Evolutionary conservation across 176 grass and related monocot genomes (phyloP).

Genomic region (Phoenix roebelenii): DNA sequence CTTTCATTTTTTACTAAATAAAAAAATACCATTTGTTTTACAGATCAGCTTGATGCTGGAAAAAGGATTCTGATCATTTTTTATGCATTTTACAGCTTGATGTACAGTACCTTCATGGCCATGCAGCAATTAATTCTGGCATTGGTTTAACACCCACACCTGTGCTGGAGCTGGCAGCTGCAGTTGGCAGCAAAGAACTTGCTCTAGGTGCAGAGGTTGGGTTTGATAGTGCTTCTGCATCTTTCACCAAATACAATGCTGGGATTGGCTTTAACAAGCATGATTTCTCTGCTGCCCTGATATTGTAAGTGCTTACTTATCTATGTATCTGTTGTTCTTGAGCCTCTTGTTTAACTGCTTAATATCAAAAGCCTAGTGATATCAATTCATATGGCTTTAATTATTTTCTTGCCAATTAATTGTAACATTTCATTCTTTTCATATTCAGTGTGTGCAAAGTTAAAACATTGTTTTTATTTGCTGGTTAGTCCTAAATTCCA

Average conservation of each 20-base stretch:
- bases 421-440: no score
- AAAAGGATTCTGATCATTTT: not conserved
- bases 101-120: slow-evolving; percentile 68
- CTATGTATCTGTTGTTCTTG: not conserved
- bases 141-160: slow-evolving; percentile 66
- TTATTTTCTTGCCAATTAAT: no score
- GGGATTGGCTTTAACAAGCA: slow-evolving; percentile 62
- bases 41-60: no score
- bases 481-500: no score
- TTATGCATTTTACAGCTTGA: slow-evolving; percentile 47
- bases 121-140: slow-evolving; percentile 48
- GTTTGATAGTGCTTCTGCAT: slow-evolving; percentile 82
- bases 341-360: not conserved
- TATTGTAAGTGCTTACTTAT: slow-evolving; percentile 44
- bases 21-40: no score
- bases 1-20: no score
- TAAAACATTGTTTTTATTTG: no score
- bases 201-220: slow-evolving; percentile 65
- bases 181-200: slow-evolving; percentile 48
- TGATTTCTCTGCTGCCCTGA: slow-evolving; percentile 56
- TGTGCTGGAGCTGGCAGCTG: slow-evolving; percentile 58
- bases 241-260: slow-evolving; percentile 84
- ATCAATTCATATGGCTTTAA: no score
- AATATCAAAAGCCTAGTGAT: no score
- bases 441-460: no score